Evolutionary conservation across 2,329 filamentous ascomycete species (phyloP), one percentile per base, ranked within the genome.

Genomic region (Exutisphaerella laricina): DNA sequence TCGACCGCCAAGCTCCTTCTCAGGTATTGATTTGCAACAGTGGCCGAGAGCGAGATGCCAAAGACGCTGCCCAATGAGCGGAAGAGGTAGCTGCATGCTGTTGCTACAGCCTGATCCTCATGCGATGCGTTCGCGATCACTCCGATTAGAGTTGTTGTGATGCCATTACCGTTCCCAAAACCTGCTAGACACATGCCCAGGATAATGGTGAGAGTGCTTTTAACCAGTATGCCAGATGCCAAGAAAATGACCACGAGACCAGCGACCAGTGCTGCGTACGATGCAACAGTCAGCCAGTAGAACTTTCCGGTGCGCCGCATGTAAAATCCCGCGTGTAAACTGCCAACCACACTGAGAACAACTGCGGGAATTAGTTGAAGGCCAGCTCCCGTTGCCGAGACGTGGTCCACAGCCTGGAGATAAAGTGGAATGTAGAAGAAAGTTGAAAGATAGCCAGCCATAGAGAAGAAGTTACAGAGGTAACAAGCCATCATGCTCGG

Each of bases 11-110:
- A 69, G 34, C 75, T 69, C 2, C 66, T 67, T 12, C 83, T 71
- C 14, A 90, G 69, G 2, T 73, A 71, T 57, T 84, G 79, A 59
- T 90, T 87, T 33, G 88, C 75, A 5, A 86, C 73, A 1, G 84
- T 85, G 1, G 84, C 79, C 38, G 77, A 77, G 44, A 86, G 67
- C n/a, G 82, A 83, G 42, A 88, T 71, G 8, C 85, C 77, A 28
- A 80, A 72, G 7, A 80, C 77, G 12, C 72, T 75, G 8, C 79
- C 86, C 0, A 89, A 70, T 1, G 82, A 83, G 28, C 85, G 80
- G 70, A 90, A 90, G 17, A 90, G 77, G 64, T 90, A 90, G 14
- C 80, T 85, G 61, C 84, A 88, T 5, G 86, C 85, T 12, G 85
- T 84, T 3, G 81, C 83, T 1, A 89, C 77, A 2, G 86, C 84